These are phyloP conservation scores for Zoysia pacifica DNA, from an alignment of 176 grass and related monocot genomes.

Conservation along the genomic window DNA sequence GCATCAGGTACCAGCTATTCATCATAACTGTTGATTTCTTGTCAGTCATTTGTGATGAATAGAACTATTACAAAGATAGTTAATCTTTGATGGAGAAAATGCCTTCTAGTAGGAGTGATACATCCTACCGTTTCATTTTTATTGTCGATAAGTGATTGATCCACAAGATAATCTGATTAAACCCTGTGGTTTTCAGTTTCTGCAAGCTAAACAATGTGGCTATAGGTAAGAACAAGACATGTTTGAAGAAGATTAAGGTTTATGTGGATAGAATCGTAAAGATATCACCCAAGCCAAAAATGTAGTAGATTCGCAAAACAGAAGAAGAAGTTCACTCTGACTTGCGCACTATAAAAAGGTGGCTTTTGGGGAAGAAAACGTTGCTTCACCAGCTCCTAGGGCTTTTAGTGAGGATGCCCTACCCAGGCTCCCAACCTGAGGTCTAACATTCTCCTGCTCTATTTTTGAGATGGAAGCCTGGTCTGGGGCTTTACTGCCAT, in stretches of 20 bases:
- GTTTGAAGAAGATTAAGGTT: background rate
- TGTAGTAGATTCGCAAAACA: background rate
- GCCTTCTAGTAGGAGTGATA: background rate
- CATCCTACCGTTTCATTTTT: background rate
- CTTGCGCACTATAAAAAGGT: no score
- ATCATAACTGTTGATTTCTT: background rate
- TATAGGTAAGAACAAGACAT: background rate
- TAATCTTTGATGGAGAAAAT: conserved; percentile 6
- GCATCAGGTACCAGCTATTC: conserved; percentile 77
- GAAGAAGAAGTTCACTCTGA: no score
- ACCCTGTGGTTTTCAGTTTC: conserved; percentile 14
- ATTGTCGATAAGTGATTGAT: conserved; percentile 16
- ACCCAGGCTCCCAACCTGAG: no score
- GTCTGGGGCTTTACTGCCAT: background rate
- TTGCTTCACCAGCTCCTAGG: no score
- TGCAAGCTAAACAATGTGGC: conserved; percentile 10
- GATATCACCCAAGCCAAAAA: background rate
- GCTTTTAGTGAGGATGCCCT: no score
- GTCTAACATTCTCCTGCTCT: background rate
- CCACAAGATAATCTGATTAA: background rate
- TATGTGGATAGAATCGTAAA: conserved; percentile 13
- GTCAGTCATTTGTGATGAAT: background rate
- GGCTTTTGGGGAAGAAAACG: no score
- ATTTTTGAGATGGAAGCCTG: conserved; percentile 9
- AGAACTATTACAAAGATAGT: background rate